Evolutionary conservation across 1,139 yeast genomes (phyloP).

Genomic region (Blastobotrys aristatus): DNA sequence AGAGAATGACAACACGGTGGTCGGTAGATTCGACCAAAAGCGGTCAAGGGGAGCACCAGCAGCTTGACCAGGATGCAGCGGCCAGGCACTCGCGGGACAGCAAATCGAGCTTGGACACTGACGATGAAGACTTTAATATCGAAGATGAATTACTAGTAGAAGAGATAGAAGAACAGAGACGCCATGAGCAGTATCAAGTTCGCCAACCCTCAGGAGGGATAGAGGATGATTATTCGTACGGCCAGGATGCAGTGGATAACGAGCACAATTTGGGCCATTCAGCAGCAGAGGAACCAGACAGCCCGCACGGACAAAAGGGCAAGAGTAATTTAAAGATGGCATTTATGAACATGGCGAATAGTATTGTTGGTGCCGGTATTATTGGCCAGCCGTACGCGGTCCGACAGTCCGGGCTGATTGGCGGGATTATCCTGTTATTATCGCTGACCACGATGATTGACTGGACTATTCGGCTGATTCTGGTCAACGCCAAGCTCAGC

Average conservation of each 20-base stretch:
- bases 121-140: constrained; percentile 10
- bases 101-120: background rate
- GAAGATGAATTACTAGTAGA: constrained; percentile 13
- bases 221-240: background rate
- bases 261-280: background rate
- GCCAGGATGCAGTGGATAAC: background rate
- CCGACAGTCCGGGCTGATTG: constrained; percentile 68
- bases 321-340: constrained; percentile 70
- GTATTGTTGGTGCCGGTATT: constrained; percentile 87
- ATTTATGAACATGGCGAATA: constrained; percentile 95
- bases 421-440: constrained; percentile 62
- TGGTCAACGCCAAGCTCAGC: constrained; percentile 74
- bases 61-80: no score
- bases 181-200: background rate
- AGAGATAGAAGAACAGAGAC: background rate
- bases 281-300: background rate
- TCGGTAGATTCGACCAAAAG: background rate
- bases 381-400: constrained; percentile 93
- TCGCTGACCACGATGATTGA: constrained; percentile 68
- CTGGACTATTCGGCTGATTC: constrained; percentile 77
- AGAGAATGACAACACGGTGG: background rate
- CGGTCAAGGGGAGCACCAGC: no score
- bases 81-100: background rate
- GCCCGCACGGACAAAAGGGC: constrained; percentile 29
- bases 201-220: background rate